Evolutionary conservation across 2,329 filamentous ascomycete species (phyloP).

Genomic region (Fusarium ramigenum): DNA sequence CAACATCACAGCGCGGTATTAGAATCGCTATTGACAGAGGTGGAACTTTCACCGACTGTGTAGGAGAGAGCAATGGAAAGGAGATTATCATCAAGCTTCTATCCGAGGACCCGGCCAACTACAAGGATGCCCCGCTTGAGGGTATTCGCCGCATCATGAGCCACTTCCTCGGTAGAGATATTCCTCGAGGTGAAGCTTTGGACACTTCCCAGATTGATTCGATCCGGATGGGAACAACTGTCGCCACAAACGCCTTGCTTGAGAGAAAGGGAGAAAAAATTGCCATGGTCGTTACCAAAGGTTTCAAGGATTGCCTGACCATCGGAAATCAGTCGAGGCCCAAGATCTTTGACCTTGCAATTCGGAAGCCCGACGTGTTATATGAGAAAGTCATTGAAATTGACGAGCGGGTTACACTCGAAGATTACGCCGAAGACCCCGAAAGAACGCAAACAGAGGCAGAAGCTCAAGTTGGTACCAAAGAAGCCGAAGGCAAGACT

Average conservation of each 20-base stretch:
- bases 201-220: conserved; percentile 87
- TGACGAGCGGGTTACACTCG: conserved; percentile 88
- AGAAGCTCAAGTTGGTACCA: conserved; percentile 60
- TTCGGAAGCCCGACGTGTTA: conserved; percentile 85
- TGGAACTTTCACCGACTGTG: conserved; percentile 92
- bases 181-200: conserved; percentile 80
- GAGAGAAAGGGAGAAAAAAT: conserved; percentile 92
- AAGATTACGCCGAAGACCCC: conserved; percentile 92
- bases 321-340: conserved; percentile 93
- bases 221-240: conserved; percentile 95
- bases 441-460: conserved; percentile 65
- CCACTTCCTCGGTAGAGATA: conserved; percentile 77
- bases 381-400: conserved; percentile 90
- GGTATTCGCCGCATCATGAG: conserved; percentile 88
- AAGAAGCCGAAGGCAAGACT: conserved; percentile 60
- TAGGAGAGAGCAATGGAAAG: conserved; percentile 81
- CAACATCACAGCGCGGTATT: conserved; percentile 63
- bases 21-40: conserved; percentile 83
- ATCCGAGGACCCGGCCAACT: conserved; percentile 90
- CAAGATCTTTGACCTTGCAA: conserved; percentile 90
- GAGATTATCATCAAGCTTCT: conserved; percentile 88
- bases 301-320: conserved; percentile 85
- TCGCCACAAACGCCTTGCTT: conserved; percentile 90
- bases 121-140: conserved; percentile 89
- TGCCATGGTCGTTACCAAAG: conserved; percentile 85